A percentile compares a stretch with the other conserved stretches of the same genome.
Conservation (phyloP, 176 grass and related monocot genomes). For the Aegilops speltoides region DNA sequence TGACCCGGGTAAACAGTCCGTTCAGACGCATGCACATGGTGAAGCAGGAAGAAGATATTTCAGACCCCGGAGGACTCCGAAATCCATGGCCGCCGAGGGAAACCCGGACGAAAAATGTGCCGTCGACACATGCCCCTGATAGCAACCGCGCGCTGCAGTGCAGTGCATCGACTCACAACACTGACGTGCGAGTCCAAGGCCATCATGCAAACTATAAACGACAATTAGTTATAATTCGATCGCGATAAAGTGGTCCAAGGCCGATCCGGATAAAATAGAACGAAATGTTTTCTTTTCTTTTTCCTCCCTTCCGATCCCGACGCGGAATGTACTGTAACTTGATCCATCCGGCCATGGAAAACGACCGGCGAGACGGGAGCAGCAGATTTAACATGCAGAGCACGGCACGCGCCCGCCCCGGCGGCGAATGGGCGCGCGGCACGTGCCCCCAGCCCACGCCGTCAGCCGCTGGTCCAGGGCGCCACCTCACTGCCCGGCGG, state of each 20-base stretch:
- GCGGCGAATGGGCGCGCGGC: neutral
- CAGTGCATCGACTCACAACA: neutral
- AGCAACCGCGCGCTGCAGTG: neutral
- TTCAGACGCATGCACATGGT: neutral
- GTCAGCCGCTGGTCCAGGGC: neutral
- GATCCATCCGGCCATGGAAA: slow-evolving; percentile 16
- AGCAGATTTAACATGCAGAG: slow-evolving; percentile 30
- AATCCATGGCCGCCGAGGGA: neutral
- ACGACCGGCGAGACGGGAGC: slow-evolving; percentile 1
- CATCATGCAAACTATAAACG: neutral
- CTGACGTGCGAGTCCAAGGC: neutral
- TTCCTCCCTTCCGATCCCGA: neutral
- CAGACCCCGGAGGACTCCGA: neutral
- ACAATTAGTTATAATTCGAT: neutral
- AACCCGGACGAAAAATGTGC: neutral
- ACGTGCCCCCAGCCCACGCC: slow-evolving; percentile 23
- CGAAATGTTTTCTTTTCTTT: neutral
- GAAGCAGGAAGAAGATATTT: neutral
- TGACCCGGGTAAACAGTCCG: neutral
- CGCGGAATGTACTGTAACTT: neutral
- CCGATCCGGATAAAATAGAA: neutral
- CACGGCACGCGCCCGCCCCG: neutral
- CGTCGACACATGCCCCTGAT: neutral
- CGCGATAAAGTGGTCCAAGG: neutral
- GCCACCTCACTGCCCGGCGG: neutral